Percentiles rank a stretch among this genome's conserved stretches.
These are phyloP conservation scores for Colletotrichum trifolii DNA, from an alignment of 2,329 filamentous ascomycete genomes.

Conservation along the genomic window DNA sequence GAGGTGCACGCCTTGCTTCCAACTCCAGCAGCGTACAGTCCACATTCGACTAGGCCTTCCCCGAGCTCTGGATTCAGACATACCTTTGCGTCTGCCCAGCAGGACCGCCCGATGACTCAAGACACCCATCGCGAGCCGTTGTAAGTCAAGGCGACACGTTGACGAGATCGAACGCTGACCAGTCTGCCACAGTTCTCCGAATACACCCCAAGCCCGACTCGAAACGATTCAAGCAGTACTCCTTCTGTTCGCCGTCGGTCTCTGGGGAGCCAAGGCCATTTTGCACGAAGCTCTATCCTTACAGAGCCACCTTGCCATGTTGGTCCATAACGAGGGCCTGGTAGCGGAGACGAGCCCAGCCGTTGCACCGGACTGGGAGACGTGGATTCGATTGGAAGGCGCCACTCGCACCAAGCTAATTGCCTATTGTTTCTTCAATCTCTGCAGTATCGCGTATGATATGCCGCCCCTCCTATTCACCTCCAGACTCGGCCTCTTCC, in stretches of 20 bases:
- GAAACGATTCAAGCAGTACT: slow-evolving; percentile 75
- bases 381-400: slow-evolving; percentile 68
- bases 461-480: slow-evolving; percentile 68
- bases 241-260: slow-evolving; percentile 68
- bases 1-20: slow-evolving; percentile 67
- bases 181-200: slow-evolving; percentile 59
- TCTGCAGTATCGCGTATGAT: slow-evolving; percentile 72
- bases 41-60: slow-evolving; percentile 68
- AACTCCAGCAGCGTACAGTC: slow-evolving; percentile 68
- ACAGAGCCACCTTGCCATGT: slow-evolving; percentile 67
- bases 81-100: slow-evolving; percentile 68
- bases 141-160: slow-evolving; percentile 53
- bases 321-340: slow-evolving; percentile 69
- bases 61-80: slow-evolving; percentile 68
- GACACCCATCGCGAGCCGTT: slow-evolving; percentile 70
- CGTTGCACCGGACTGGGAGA: slow-evolving; percentile 64
- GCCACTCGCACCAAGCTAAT: slow-evolving; percentile 69
- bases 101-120: slow-evolving; percentile 66
- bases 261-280: slow-evolving; percentile 71
- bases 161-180: slow-evolving; percentile 1
- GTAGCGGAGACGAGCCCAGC: slow-evolving; percentile 59
- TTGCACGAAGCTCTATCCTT: slow-evolving; percentile 69
- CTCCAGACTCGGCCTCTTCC: slow-evolving; percentile 65
- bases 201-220: slow-evolving; percentile 67
- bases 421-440: slow-evolving; percentile 71